These are phyloP conservation scores for Carallia pectinifolia DNA, from an alignment of 345 rosid genomes.

Conservation along the genomic window DNA sequence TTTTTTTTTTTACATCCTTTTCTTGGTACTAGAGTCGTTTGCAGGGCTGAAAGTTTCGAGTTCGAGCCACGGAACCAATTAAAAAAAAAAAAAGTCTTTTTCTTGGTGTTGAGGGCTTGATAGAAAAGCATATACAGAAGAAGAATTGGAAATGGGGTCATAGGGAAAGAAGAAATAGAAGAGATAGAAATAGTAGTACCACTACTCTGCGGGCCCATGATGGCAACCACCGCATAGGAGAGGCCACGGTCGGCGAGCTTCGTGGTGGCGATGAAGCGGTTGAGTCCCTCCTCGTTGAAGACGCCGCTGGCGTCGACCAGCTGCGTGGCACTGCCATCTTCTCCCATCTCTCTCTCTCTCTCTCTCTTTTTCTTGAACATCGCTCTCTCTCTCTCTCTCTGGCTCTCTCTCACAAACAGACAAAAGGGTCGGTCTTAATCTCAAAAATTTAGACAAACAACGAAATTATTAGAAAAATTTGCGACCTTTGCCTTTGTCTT, in stretches of 20 bases:
- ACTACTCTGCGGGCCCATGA: slow-evolving; percentile 92
- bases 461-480: no score
- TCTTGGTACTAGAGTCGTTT: no score
- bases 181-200: slow-evolving; percentile 19
- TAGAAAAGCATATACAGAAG: background rate
- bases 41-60: no score
- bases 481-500: no score
- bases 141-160: background rate
- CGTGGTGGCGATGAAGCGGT: slow-evolving; percentile 47
- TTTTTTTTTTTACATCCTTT: no score
- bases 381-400: no score
- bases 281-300: slow-evolving; percentile 60
- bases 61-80: no score
- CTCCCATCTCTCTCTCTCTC: slow-evolving; percentile 20
- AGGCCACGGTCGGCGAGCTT: slow-evolving; percentile 60
- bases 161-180: background rate
- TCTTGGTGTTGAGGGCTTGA: no score
- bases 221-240: slow-evolving; percentile 77
- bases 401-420: background rate
- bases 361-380: background rate
- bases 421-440: background rate
- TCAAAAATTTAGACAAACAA: no score
- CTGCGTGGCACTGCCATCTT: slow-evolving; percentile 53
- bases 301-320: slow-evolving; percentile 58
- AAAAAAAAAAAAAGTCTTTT: no score